These are phyloP conservation scores for Hanseniaspora uvarum DNA, from an alignment of 1,139 yeast species.

Conservation along the genomic window DNA sequence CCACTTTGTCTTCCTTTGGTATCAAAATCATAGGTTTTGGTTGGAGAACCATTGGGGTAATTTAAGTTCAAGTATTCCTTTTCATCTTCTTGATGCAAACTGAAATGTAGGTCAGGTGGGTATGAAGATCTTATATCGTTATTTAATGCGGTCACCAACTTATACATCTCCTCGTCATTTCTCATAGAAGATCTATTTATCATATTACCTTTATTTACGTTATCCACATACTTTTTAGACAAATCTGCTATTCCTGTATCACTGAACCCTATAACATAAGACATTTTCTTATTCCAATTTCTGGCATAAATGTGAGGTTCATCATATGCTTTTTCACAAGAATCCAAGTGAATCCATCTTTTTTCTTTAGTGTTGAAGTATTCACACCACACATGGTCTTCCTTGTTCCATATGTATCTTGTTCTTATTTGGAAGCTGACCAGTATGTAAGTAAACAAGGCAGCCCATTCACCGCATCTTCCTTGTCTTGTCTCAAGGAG, in stretches of 20 bases:
- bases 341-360: constrained; percentile 82
- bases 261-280: constrained; percentile 66
- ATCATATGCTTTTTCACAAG: constrained; percentile 80
- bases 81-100: constrained; percentile 10
- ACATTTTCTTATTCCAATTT: constrained; percentile 93
- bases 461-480: constrained; percentile 95
- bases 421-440: constrained; percentile 54
- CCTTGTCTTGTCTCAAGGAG: constrained; percentile 57
- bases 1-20: constrained; percentile 61
- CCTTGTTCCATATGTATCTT: constrained; percentile 76
- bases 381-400: constrained; percentile 96
- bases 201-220: constrained; percentile 32
- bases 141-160: constrained; percentile 29
- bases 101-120: constrained; percentile 6
- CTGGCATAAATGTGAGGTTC: constrained; percentile 64
- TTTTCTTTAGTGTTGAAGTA: constrained; percentile 51
- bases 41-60: constrained; percentile 9
- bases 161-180: constrained; percentile 38
- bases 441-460: constrained; percentile 62
- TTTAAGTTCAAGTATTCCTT: constrained; percentile 4
- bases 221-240: constrained; percentile 51
- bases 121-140: constrained; percentile 37
- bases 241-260: constrained; percentile 57
- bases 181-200: constrained; percentile 44
- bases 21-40: constrained; percentile 14